Evolutionary conservation across 495 filamentous ascomycete species (phyloP), one percentile per base, ranked within the genome.

Genomic region (Parachaetomium inaequale): DNA sequence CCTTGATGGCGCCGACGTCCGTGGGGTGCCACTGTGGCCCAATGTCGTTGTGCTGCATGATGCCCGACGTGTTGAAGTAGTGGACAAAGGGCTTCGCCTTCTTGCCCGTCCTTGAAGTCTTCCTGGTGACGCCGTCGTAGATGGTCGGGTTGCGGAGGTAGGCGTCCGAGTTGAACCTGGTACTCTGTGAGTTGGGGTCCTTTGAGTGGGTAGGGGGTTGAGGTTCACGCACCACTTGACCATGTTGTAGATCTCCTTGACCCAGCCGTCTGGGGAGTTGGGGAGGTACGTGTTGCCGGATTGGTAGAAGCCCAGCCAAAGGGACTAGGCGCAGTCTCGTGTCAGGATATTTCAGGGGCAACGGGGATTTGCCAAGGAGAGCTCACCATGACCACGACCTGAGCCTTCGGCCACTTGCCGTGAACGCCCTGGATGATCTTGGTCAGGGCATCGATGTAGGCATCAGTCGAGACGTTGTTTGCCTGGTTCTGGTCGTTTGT

Each of bases 1-100:
- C 71, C 64, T 89, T 89, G 69, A 89, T 78, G 54, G 87, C 84
- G 0, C 87, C 86, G 12, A 88, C 81, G 63, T 89, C 85, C 0
- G 85, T 88, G 0, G 84, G 85, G 61, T 90, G 87, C 63, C 76
- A 85, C 66, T 77, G 75, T 14, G 86, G 87, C 5, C 76, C 82
- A 56, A 88, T 85, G 65, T 88, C 87, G 59, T 88, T 88, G 64
- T 90, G 85, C 66, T 88, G 85, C 63, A 90, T 61, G 32, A 88
- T 84, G 3, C 86, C 87, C 17, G 77, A 82, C 3, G 85, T 88
- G 68, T 87, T 83, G 70, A 89, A 89, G 64, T 86, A 86, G 72
- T 88, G 82, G 29, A 90, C 85, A 57, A 85, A 89, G 0, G 81
- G 77, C 40, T 76, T 68, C 15, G 68, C 66, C 42, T 68, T 68